phyloP scores from a whole-genome alignment of 257 asterid genomes.

The Penstemon barbatus region DNA sequence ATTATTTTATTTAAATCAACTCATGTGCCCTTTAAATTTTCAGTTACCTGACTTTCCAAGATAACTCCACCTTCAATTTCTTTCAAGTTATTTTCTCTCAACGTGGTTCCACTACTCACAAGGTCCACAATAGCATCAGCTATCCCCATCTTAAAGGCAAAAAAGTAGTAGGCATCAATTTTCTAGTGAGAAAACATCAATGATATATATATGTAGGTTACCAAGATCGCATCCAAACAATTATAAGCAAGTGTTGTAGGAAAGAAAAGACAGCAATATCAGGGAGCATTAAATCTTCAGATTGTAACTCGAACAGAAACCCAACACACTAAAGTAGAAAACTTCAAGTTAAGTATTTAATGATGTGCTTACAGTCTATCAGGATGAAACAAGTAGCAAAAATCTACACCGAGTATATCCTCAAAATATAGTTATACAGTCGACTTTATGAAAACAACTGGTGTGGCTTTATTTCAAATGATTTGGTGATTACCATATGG shows the following conservation, averaged over 20 bases:
- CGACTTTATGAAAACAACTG: neutral
- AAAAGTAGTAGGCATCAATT: conserved; percentile 20
- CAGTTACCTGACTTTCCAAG: conserved; percentile 89
- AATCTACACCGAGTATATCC: conserved; percentile 12
- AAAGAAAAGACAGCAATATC: neutral
- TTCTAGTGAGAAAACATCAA: conserved; percentile 15
- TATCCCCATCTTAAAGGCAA: conserved; percentile 78
- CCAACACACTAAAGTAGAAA: neutral
- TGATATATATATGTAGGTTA: neutral
- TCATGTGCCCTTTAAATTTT: neutral
- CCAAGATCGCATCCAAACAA: neutral
- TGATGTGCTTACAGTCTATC: neutral
- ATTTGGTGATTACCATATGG: neutral
- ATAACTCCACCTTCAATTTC: conserved; percentile 91
- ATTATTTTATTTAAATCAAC: neutral
- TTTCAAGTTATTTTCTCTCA: conserved; percentile 89
- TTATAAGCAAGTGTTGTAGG: neutral
- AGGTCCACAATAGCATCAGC: conserved; percentile 99
- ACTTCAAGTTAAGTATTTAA: neutral
- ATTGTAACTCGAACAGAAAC: neutral
- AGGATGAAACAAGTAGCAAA: conserved; percentile 1
- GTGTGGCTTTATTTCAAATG: neutral
- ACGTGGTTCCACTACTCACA: conserved; percentile 97
- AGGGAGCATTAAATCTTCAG: conserved; percentile 8
- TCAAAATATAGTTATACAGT: neutral